These are phyloP conservation scores for Carex cristatella DNA, from an alignment of 176 grass and related monocot species.

Conservation along the genomic window DNA sequence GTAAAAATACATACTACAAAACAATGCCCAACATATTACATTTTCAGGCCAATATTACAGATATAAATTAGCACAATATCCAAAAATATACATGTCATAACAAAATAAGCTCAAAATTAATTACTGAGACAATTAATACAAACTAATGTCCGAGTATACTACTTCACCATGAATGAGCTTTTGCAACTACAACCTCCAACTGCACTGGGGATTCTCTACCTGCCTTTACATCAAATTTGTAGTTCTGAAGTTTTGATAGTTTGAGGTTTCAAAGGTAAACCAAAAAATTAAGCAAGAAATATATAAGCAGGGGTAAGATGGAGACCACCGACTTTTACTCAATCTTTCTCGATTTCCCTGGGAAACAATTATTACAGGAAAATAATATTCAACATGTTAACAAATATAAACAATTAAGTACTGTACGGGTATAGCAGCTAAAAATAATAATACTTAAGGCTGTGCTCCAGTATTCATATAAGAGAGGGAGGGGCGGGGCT, in stretches of 20 bases:
- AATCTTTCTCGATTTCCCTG: slow-evolving; percentile 82
- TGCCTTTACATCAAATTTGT: not conserved
- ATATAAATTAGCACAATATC: too few relatives aligned
- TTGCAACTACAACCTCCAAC: slow-evolving; percentile 48
- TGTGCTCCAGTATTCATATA: too few relatives aligned
- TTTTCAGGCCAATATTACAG: not conserved
- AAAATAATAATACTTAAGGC: too few relatives aligned
- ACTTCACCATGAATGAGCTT: slow-evolving; percentile 50
- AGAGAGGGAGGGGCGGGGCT: too few relatives aligned
- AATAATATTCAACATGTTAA: not conserved
- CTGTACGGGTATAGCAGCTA: too few relatives aligned
- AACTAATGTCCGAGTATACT: not conserved
- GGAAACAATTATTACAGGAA: slow-evolving; percentile 2
- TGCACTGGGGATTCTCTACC: slow-evolving; percentile 35
- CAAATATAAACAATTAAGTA: too few relatives aligned
- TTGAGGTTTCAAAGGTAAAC: not conserved
- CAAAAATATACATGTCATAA: slow-evolving; percentile 4
- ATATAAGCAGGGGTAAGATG: not conserved
- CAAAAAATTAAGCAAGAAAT: not conserved
- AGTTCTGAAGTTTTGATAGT: not conserved
- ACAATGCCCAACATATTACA: slow-evolving; percentile 5
- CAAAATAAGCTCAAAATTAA: not conserved
- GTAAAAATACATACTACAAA: not conserved
- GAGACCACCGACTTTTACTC: slow-evolving; percentile 64
- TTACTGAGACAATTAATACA: not conserved